These are phyloP conservation scores for Mycena latifolia DNA, from an alignment of 768 basidiomycete genomes.

Conservation along the genomic window DNA sequence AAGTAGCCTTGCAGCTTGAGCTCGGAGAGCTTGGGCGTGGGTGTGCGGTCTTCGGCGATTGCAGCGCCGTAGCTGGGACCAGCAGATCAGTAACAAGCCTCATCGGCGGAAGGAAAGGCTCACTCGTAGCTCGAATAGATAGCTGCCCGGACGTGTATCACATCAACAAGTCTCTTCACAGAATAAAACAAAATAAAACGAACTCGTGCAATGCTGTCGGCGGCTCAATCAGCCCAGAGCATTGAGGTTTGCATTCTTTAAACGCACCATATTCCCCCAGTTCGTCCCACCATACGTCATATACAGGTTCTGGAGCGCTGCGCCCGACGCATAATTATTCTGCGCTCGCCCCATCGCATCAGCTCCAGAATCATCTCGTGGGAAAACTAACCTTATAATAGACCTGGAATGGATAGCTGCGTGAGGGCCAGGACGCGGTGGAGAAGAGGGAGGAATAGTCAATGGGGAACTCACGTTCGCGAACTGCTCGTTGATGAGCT, in stretches of 20 bases:
- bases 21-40: constrained; percentile 70
- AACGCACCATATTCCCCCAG: constrained; percentile 49
- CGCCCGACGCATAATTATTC: constrained; percentile 53
- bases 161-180: too few relatives aligned
- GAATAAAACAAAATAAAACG: too few relatives aligned
- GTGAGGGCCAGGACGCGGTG: too few relatives aligned
- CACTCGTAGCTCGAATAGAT: constrained; percentile 56
- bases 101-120: constrained; percentile 4
- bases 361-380: background rate
- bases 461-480: constrained; percentile 44
- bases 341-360: constrained; percentile 30
- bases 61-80: constrained; percentile 47
- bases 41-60: constrained; percentile 67
- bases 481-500: constrained; percentile 53
- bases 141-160: constrained; percentile 17
- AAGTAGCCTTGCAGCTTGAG: constrained; percentile 76
- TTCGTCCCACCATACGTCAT: constrained; percentile 55
- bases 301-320: constrained; percentile 49
- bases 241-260: too few relatives aligned
- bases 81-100: background rate
- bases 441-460: too few relatives aligned
- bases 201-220: constrained; percentile 35
- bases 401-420: constrained; percentile 37
- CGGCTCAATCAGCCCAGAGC: too few relatives aligned
- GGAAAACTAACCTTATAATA: constrained; percentile 43